A percentile compares a stretch with the other conserved stretches of the same genome.
phyloP scores from a whole-genome alignment of 306 rosid genomes.

The Fagus sylvatica region DNA sequence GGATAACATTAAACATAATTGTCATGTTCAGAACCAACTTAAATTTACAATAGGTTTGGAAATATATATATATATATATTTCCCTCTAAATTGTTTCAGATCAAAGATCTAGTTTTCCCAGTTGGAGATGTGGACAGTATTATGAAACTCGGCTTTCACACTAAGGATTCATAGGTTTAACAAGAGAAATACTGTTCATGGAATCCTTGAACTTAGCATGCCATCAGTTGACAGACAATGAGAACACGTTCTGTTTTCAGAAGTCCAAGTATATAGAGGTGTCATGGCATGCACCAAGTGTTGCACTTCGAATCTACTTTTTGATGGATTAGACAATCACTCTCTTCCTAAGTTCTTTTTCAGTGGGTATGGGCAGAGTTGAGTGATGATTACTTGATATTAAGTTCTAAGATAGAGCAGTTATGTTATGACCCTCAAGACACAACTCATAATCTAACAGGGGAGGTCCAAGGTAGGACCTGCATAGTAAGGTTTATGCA shows the following conservation, averaged over 20 bases:
- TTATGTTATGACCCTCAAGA: neutral
- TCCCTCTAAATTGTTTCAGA: neutral
- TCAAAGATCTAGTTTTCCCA: neutral
- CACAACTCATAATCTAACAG: neutral
- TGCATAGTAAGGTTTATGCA: neutral
- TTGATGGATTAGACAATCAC: neutral
- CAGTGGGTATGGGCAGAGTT: neutral
- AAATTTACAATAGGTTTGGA: neutral
- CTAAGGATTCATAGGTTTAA: neutral
- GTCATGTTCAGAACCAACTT: neutral
- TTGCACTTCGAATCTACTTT: neutral
- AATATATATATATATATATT: neutral
- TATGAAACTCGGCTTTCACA: neutral
- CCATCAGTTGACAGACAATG: neutral
- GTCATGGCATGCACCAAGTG: neutral
- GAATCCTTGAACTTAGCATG: neutral
- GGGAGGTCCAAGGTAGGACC: slow-evolving; percentile 10
- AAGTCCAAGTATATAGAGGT: neutral
- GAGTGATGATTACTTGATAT: neutral
- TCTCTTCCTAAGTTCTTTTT: neutral
- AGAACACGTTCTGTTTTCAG: neutral
- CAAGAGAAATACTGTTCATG: neutral
- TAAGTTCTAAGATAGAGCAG: neutral
- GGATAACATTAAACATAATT: neutral
- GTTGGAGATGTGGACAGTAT: neutral